A percentile compares a stretch with the other conserved stretches of the same genome.
These are phyloP conservation scores for Anisodus tanguticus DNA, from an alignment of 257 asterid species.

Conservation along the genomic window DNA sequence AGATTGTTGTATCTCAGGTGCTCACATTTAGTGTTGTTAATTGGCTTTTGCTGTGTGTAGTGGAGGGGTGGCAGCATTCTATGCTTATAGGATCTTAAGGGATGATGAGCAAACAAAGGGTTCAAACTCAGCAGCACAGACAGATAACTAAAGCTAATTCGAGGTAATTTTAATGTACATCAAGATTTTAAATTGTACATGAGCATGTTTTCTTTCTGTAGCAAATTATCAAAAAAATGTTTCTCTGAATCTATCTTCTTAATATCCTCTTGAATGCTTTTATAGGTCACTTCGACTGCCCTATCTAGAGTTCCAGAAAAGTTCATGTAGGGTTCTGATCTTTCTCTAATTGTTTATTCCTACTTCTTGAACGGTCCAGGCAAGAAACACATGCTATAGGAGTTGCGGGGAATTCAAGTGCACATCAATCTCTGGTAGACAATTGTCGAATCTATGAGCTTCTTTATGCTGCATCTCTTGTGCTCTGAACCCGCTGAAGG, in stretches of 20 bases:
- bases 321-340: neutral
- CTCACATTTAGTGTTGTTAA: conserved; percentile 7
- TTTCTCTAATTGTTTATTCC: neutral
- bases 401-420: neutral
- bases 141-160: conserved; percentile 44
- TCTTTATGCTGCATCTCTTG: neutral
- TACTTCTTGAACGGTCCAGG: conserved; percentile 21
- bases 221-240: neutral
- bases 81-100: conserved; percentile 64
- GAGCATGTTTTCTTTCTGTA: neutral
- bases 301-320: neutral
- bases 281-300: neutral
- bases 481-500: conserved; percentile 18
- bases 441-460: neutral
- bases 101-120: conserved; percentile 61
- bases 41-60: conserved; percentile 52
- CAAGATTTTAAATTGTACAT: neutral
- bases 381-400: neutral
- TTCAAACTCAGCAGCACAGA: conserved; percentile 43
- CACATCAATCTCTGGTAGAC: neutral
- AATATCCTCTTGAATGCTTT: neutral
- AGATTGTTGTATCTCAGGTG: conserved; percentile 4
- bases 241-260: conserved; percentile 15
- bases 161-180: conserved; percentile 19
- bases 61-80: conserved; percentile 83